A percentile compares a stretch with the other conserved stretches of the same genome.
Evolutionary conservation across 2,329 filamentous ascomycete species (phyloP).

Genomic region (Sordariomycetes sp.): DNA sequence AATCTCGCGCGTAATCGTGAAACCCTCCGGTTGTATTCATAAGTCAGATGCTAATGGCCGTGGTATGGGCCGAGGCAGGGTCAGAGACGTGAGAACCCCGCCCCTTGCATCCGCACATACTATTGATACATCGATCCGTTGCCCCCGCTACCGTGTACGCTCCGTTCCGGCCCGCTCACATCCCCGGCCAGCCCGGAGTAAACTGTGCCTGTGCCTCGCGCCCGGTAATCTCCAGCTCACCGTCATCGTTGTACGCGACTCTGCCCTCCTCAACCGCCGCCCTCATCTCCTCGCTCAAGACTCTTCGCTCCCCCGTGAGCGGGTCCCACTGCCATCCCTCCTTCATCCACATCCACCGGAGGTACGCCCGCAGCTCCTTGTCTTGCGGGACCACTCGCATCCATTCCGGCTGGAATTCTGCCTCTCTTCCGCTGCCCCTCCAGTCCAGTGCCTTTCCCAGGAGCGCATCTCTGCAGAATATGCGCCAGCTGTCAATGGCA

Average conservation of each 20-base stretch:
- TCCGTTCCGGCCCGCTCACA: neutral
- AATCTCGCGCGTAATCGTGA: neutral
- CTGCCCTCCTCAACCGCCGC: slow-evolving; percentile 42
- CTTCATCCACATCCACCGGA: slow-evolving; percentile 85
- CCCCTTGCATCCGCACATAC: neutral
- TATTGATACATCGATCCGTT: neutral
- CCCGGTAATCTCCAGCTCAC: slow-evolving; percentile 27
- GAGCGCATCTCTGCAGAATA: slow-evolving; percentile 76
- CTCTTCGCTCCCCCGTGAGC: slow-evolving; percentile 47
- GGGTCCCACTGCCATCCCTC: slow-evolving; percentile 78
- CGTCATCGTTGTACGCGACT: slow-evolving; percentile 40
- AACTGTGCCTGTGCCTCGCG: neutral
- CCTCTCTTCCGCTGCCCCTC: slow-evolving; percentile 40
- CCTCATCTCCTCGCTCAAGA: slow-evolving; percentile 38
- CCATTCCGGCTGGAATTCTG: slow-evolving; percentile 73
- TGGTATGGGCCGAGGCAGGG: neutral
- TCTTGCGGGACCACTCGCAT: slow-evolving; percentile 71
- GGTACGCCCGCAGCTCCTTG: slow-evolving; percentile 77
- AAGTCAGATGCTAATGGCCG: neutral
- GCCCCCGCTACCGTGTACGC: neutral
- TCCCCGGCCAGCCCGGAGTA: neutral
- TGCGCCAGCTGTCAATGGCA: slow-evolving; percentile 80
- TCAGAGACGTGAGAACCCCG: neutral
- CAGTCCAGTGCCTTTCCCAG: slow-evolving; percentile 53
- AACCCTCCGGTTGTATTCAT: neutral